Evolutionary conservation across 495 filamentous ascomycete genomes (phyloP).

Genomic region (Penicillium bovifimosum): DNA sequence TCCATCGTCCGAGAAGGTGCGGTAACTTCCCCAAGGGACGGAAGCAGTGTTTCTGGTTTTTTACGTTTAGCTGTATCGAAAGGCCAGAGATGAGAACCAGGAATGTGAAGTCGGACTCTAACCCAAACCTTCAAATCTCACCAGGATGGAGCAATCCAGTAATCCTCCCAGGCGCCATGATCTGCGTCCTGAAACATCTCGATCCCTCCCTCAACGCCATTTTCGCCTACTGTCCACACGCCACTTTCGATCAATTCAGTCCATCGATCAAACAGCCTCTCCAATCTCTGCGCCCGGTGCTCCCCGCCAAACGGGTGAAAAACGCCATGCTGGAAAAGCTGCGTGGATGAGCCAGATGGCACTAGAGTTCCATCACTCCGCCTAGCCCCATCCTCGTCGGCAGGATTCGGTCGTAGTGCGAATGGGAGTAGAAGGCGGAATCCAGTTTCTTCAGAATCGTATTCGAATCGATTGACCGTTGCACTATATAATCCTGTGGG

Average conservation of each 20-base stretch:
- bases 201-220: slow-evolving; percentile 36
- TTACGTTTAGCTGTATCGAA: too few species aligned
- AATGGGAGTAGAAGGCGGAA: slow-evolving; percentile 21
- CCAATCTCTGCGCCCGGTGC: slow-evolving; percentile 28
- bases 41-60: too few species aligned
- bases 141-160: slow-evolving; percentile 30
- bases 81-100: too few species aligned
- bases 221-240: slow-evolving; percentile 34
- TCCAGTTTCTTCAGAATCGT: slow-evolving; percentile 13
- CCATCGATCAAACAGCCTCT: slow-evolving; percentile 30
- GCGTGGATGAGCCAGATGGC: slow-evolving; percentile 9
- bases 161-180: slow-evolving; percentile 24
- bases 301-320: slow-evolving; percentile 35
- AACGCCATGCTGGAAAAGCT: slow-evolving; percentile 36
- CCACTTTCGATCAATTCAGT: slow-evolving; percentile 32
- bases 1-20: too few species aligned
- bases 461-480: neutral
- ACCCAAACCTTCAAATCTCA: too few species aligned
- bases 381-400: slow-evolving; percentile 14
- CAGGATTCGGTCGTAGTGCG: slow-evolving; percentile 4
- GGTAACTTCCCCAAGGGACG: too few species aligned
- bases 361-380: slow-evolving; percentile 30
- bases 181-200: slow-evolving; percentile 37
- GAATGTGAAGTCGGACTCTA: too few species aligned
- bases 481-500: slow-evolving; percentile 19